phyloP scores from a whole-genome alignment of 805 yeast genomes.

The Yarrowia deformans region DNA sequence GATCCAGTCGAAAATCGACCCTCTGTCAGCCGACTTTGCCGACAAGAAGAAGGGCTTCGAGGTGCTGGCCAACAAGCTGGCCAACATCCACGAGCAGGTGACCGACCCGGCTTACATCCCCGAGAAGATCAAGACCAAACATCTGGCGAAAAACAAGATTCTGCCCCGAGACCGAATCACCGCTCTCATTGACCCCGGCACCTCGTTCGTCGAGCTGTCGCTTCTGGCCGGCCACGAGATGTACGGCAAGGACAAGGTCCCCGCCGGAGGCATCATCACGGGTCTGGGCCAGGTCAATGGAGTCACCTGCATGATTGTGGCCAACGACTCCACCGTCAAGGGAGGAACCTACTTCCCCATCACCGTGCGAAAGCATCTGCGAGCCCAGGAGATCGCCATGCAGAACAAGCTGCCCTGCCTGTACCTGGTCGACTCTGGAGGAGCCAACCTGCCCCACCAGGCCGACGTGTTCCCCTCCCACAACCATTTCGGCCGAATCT shows the following conservation, averaged over 20 bases:
- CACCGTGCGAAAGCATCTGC: slow-evolving; percentile 49
- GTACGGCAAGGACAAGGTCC: slow-evolving; percentile 48
- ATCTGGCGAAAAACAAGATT: slow-evolving; percentile 47
- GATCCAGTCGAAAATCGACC: slow-evolving; percentile 44
- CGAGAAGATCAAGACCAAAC: slow-evolving; percentile 47
- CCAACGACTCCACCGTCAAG: slow-evolving; percentile 50
- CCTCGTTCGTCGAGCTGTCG: slow-evolving; percentile 48
- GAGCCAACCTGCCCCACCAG: slow-evolving; percentile 50
- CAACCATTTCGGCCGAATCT: slow-evolving; percentile 50
- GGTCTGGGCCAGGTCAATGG: slow-evolving; percentile 49
- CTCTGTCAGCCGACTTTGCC: slow-evolving; percentile 44
- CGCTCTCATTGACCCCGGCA: slow-evolving; percentile 48
- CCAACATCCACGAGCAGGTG: slow-evolving; percentile 43
- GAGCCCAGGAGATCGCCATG: slow-evolving; percentile 50
- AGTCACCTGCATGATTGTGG: slow-evolving; percentile 48
- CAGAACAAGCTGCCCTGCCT: slow-evolving; percentile 49
- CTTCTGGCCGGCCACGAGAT: slow-evolving; percentile 48
- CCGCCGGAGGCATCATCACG: slow-evolving; percentile 50
- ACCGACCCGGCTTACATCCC: slow-evolving; percentile 45
- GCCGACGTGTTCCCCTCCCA: slow-evolving; percentile 50
- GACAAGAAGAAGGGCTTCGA: slow-evolving; percentile 44
- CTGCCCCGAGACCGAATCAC: slow-evolving; percentile 49
- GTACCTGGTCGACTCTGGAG: slow-evolving; percentile 49
- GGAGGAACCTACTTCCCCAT: slow-evolving; percentile 51
- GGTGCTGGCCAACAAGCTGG: slow-evolving; percentile 42